A percentile compares a stretch with the other conserved stretches of the same genome.
Conservation (phyloP, 2,329 filamentous ascomycete genomes). For the Pseudogymnoascus sp. region DNA sequence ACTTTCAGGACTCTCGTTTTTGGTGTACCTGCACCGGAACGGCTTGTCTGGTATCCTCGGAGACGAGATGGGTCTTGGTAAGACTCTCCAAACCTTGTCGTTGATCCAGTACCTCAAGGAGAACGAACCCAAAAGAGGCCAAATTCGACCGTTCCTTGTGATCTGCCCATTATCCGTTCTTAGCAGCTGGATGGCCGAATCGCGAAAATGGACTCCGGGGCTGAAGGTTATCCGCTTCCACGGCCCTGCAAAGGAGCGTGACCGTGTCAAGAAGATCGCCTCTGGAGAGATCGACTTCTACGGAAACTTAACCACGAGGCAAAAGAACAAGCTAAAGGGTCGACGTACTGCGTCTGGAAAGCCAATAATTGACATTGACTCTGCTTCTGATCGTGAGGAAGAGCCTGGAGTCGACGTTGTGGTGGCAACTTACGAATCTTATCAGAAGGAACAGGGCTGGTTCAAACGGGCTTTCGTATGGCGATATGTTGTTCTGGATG, state of each 20-base stretch:
- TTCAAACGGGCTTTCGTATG: constrained; percentile 43
- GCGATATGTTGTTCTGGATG: constrained; percentile 45
- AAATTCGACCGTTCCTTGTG: constrained; percentile 36
- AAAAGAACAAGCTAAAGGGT: constrained; percentile 21
- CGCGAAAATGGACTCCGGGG: constrained; percentile 39
- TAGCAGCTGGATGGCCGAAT: constrained; percentile 40
- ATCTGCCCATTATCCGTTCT: constrained; percentile 45
- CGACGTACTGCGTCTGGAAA: constrained; percentile 18
- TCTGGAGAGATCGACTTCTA: constrained; percentile 38
- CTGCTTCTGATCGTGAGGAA: constrained; percentile 24
- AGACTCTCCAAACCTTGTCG: constrained; percentile 41
- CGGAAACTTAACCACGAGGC: constrained; percentile 31
- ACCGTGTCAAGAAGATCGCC: constrained; percentile 39
- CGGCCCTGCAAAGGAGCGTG: constrained; percentile 36
- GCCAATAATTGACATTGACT: constrained; percentile 19
- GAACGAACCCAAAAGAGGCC: constrained; percentile 30
- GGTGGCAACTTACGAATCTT: constrained; percentile 43
- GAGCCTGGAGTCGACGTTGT: constrained; percentile 34
- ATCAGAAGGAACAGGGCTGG: constrained; percentile 38
- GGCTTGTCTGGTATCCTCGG: constrained; percentile 39
- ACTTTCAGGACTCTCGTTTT: constrained; percentile 41
- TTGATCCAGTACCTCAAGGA: constrained; percentile 42
- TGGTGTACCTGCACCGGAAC: constrained; percentile 39
- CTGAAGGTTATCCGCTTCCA: constrained; percentile 42
- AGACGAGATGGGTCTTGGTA: constrained; percentile 44